phyloP scores from a whole-genome alignment of 2,329 filamentous ascomycete genomes.

The Pyricularia sp. region DNA sequence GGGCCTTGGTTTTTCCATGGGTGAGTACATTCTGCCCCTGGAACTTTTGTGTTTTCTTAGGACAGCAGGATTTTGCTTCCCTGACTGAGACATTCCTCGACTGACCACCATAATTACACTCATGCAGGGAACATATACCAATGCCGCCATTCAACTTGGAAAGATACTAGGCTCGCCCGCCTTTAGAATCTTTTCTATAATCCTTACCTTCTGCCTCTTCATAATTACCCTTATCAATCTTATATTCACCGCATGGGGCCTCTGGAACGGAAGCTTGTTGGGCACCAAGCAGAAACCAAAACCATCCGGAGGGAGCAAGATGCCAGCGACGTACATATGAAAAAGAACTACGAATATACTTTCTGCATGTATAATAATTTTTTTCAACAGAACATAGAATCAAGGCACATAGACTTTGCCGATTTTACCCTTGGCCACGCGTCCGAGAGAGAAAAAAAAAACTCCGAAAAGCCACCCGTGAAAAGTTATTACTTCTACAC shows the following conservation, averaged over 20 bases:
- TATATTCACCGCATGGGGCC: neutral
- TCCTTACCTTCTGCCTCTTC: conserved; percentile 23
- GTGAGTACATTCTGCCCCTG: conserved; percentile 14
- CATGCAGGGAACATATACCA: conserved; percentile 27
- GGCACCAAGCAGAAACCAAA: neutral
- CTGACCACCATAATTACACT: neutral
- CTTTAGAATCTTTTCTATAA: conserved; percentile 27
- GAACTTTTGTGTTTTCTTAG: neutral
- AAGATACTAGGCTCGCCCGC: conserved; percentile 25
- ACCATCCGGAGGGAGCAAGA: neutral
- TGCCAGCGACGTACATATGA: neutral
- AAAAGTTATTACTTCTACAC: neutral
- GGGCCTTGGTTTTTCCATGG: conserved; percentile 29
- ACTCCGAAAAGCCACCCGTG: too few species aligned
- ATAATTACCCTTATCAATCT: conserved; percentile 12
- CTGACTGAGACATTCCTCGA: neutral
- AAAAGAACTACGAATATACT: neutral
- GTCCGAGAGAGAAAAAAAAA: neutral
- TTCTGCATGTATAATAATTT: neutral
- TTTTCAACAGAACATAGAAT: neutral
- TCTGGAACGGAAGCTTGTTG: conserved; percentile 3
- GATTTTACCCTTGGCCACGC: neutral
- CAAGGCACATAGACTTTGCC: neutral
- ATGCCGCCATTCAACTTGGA: conserved; percentile 25
- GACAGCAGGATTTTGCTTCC: neutral